A percentile compares a stretch with the other conserved stretches of the same genome.
These are phyloP conservation scores for Lactifluus echinatus DNA, from an alignment of 768 basidiomycete genomes.

Conservation along the genomic window DNA sequence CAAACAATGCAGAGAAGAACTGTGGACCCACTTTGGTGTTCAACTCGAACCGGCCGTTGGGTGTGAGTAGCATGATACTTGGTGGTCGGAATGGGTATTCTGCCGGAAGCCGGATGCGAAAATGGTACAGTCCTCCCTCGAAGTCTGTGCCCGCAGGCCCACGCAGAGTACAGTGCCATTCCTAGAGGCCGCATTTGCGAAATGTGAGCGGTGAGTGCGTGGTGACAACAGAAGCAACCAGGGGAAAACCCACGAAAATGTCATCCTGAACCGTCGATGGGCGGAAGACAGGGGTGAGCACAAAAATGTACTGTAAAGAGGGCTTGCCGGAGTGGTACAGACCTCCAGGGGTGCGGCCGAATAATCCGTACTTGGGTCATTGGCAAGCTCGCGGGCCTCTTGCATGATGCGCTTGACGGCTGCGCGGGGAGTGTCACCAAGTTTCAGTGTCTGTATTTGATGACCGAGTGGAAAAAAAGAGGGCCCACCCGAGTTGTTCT, in stretches of 20 bases:
- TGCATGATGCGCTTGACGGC: slow-evolving; percentile 97
- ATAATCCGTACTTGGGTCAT: slow-evolving; percentile 82
- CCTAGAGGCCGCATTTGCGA: slow-evolving; percentile 31
- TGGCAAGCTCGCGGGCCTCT: slow-evolving; percentile 83
- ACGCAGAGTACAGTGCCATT: slow-evolving; percentile 98
- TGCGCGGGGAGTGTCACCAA: slow-evolving; percentile 25
- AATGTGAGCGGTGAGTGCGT: slow-evolving; percentile 4
- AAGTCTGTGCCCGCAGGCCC: slow-evolving; percentile 85
- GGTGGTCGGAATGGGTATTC: slow-evolving; percentile 97
- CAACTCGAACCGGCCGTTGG: slow-evolving; percentile 93
- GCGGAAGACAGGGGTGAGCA: background rate
- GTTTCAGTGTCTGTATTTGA: too few species aligned
- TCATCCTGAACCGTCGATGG: slow-evolving; percentile 48
- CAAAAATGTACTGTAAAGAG: slow-evolving; percentile 1
- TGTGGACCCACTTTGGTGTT: slow-evolving; percentile 72
- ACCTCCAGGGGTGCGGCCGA: slow-evolving; percentile 75
- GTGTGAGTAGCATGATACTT: slow-evolving; percentile 91
- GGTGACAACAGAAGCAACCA: background rate
- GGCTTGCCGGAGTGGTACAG: slow-evolving; percentile 18
- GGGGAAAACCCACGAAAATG: slow-evolving; percentile 60
- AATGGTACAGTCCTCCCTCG: slow-evolving; percentile 93
- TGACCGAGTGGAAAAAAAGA: too few species aligned
- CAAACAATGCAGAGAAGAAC: background rate
- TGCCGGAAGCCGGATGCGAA: slow-evolving; percentile 81
- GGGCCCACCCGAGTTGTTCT: slow-evolving; percentile 82